Evolutionary conservation across 495 filamentous ascomycete species (phyloP), one percentile per base, ranked within the genome.

Genomic region (Lentithecium fluviatile): DNA sequence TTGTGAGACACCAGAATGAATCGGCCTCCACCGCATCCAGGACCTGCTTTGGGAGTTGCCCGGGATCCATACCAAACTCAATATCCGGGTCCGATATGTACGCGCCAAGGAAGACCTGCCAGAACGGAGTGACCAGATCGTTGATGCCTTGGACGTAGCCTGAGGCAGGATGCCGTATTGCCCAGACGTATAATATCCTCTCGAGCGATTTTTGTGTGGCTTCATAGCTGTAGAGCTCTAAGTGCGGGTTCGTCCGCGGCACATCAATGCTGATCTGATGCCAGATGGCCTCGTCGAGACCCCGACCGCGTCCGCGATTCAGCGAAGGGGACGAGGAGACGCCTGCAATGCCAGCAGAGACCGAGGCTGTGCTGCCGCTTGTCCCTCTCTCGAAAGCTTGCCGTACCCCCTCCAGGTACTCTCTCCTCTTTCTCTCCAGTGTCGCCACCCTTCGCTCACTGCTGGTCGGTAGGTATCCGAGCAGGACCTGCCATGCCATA

Each of bases 261-360:
- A 98, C 95, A 71, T 98, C 94, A 69, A 98, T 98, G 65, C 90
- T 95, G 72, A 98, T 97, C 67, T 98, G 94, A 73, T 98, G 94
- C 94, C 94, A 98, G 51, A 98, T 85, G 21, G 88, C 86, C 75
- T 98, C 93, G 67, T 97, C 94, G 21, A 98, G 78, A 7, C 94
- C 94, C 67, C 91, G 79, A 25, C 77, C 78, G 47, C 85, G 80
- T 15, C 83, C 78, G 20, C 68, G 42, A 74, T 69, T 69, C 11
- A 62, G 42, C 6, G 64, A 58, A 19, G 52, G 50, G 21, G 32
- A 17, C 21, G 61, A 66, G 26, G 58, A 59, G n/a, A 56, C 54
- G 34, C 64, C 63, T 4, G 53, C 58, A 2, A 61, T 47, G 11
- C 62, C 59, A 45, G 67, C 53, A 29, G 52, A 36, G 42, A 73